phyloP scores from a whole-genome alignment of 441 rosid genomes.

The Oxalis stricta region DNA sequence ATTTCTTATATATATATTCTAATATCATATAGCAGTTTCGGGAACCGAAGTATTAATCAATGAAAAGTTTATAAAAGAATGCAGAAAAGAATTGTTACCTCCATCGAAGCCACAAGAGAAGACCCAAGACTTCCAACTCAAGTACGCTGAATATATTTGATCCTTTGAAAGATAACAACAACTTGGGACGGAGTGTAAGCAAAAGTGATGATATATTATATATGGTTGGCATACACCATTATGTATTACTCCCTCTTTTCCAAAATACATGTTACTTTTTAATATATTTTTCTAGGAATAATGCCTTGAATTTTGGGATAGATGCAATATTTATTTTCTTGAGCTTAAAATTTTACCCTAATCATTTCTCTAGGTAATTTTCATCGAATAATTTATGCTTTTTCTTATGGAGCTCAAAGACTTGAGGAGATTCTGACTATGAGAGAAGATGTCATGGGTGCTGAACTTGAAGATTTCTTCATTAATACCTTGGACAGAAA shows the following conservation, averaged over 20 bases:
- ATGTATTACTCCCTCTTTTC: neutral
- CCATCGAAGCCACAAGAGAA: slow-evolving; percentile 27
- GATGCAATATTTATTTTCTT: neutral
- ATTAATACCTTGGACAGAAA: slow-evolving; percentile 56
- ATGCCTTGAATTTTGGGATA: too few species aligned
- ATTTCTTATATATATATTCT: slow-evolving; percentile 9
- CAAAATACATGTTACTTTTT: neutral
- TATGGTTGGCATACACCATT: neutral
- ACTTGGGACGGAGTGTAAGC: slow-evolving; percentile 87
- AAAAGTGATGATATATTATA: slow-evolving; percentile 30
- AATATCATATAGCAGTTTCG: slow-evolving; percentile 21
- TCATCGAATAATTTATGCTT: slow-evolving; percentile 52
- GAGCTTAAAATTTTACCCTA: neutral
- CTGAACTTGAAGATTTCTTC: slow-evolving; percentile 50
- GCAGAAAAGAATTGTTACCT: slow-evolving; percentile 31
- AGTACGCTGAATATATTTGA: slow-evolving; percentile 72
- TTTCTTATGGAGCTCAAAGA: slow-evolving; percentile 41
- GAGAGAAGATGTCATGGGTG: slow-evolving; percentile 54
- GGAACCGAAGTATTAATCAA: slow-evolving; percentile 36
- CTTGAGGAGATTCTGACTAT: slow-evolving; percentile 44
- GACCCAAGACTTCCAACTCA: slow-evolving; percentile 32
- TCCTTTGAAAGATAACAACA: slow-evolving; percentile 76
- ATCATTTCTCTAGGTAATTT: slow-evolving; percentile 42
- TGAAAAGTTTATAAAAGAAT: slow-evolving; percentile 39
- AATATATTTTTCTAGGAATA: neutral